phyloP scores from a whole-genome alignment of 2,329 filamentous ascomycete genomes.

The Acephala macrosclerotiorum region DNA sequence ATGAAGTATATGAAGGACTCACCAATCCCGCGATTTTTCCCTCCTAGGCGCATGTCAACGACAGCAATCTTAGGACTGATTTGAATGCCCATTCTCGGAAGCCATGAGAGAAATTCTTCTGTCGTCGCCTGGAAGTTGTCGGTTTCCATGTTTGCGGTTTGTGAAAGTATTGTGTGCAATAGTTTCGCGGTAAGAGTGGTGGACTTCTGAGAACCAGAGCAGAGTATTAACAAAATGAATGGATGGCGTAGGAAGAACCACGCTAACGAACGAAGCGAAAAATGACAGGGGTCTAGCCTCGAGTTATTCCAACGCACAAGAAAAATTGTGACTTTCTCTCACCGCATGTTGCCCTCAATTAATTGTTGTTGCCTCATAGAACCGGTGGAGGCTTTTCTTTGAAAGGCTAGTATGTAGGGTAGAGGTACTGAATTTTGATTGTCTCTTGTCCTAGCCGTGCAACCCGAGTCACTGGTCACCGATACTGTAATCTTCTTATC shows the following conservation, averaged over 20 bases:
- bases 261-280: neutral
- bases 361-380: neutral
- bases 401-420: neutral
- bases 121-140: slow-evolving; percentile 54
- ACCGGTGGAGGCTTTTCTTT: neutral
- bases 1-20: slow-evolving; percentile 45
- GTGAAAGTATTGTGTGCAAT: neutral
- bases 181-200: neutral
- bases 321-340: neutral
- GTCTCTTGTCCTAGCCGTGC: neutral
- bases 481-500: neutral
- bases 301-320: neutral
- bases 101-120: slow-evolving; percentile 63
- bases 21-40: slow-evolving; percentile 68
- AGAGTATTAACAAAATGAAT: neutral
- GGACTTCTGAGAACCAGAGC: neutral
- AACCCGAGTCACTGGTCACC: neutral
- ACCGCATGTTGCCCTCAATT: neutral
- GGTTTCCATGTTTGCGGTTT: slow-evolving; percentile 34
- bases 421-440: neutral
- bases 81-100: slow-evolving; percentile 57
- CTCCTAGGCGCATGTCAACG: slow-evolving; percentile 63
- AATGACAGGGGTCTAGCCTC: neutral
- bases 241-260: neutral
- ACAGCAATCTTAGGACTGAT: slow-evolving; percentile 65